Conservation (phyloP, 495 filamentous ascomycete genomes). For the Lepidopterella palustris region DNA sequence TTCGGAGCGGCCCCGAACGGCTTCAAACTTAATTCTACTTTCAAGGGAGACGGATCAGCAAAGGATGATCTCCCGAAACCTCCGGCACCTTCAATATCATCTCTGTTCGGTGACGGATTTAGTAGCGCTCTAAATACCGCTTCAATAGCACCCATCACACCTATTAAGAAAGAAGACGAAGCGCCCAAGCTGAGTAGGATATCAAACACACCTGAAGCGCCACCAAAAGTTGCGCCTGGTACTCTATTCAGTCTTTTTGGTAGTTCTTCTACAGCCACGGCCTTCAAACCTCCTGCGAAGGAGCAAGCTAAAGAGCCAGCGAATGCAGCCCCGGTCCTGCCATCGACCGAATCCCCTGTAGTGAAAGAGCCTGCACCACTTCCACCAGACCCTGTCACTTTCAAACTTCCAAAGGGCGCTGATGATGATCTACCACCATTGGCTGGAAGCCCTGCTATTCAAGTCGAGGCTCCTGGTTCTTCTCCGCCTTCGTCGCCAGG, state of each 20-base stretch:
- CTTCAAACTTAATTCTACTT: slow-evolving; percentile 72
- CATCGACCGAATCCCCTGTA: slow-evolving; percentile 12
- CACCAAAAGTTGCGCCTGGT: slow-evolving; percentile 36
- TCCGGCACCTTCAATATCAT: slow-evolving; percentile 35
- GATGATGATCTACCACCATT: slow-evolving; percentile 49
- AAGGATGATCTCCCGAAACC: slow-evolving; percentile 54
- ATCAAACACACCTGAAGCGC: slow-evolving; percentile 48
- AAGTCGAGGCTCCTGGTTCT: slow-evolving; percentile 35
- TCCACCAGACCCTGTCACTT: slow-evolving; percentile 33
- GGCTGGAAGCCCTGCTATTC: slow-evolving; percentile 53
- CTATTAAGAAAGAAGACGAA: slow-evolving; percentile 52
- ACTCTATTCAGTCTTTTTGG: slow-evolving; percentile 34
- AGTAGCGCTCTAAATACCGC: slow-evolving; percentile 47
- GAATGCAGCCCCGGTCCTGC: slow-evolving; percentile 26
- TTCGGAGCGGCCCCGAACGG: slow-evolving; percentile 32
- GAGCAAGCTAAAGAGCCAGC: slow-evolving; percentile 23
- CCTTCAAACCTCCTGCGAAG: not conserved
- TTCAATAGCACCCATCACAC: slow-evolving; percentile 33
- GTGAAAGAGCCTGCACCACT: slow-evolving; percentile 36
- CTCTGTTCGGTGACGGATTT: slow-evolving; percentile 55
- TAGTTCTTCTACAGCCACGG: slow-evolving; percentile 27
- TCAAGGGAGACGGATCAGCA: slow-evolving; percentile 65
- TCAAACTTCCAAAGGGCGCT: slow-evolving; percentile 26
- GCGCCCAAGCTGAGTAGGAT: slow-evolving; percentile 40
- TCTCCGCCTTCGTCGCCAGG: slow-evolving; percentile 40